Conservation (phyloP, 1,284 basidiomycete species). For the Mycena sp. region DNA sequence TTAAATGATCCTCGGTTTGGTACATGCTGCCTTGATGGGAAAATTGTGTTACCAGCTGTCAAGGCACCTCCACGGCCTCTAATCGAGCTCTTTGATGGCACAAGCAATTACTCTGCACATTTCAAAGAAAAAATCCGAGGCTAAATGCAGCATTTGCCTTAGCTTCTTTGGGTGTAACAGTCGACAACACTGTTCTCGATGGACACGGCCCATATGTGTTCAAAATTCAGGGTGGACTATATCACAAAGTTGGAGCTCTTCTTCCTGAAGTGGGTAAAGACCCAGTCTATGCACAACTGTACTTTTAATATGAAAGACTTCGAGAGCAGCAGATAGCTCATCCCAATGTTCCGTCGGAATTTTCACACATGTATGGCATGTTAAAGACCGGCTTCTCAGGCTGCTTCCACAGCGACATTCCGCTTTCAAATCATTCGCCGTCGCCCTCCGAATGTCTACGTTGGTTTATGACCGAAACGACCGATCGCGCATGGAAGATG, state of each 20-base stretch:
- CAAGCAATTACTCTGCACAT: conserved; percentile 23
- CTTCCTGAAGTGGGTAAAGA: neutral
- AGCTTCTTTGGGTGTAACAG: conserved; percentile 37
- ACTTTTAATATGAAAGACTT: too few species aligned
- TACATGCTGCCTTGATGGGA: conserved; percentile 24
- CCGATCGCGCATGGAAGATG: too few species aligned
- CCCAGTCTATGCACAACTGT: conserved; percentile 11
- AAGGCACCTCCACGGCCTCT: conserved; percentile 29
- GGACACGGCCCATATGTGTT: conserved; percentile 37
- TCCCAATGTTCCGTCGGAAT: too few species aligned
- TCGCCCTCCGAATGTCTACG: too few species aligned
- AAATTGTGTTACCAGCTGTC: conserved; percentile 27
- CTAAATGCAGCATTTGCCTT: conserved; percentile 44
- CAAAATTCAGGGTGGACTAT: conserved; percentile 25
- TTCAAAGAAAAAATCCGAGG: conserved; percentile 40
- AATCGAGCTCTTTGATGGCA: conserved; percentile 24
- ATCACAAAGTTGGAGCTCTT: neutral
- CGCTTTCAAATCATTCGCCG: too few species aligned
- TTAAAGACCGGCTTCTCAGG: too few species aligned
- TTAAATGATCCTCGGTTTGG: neutral
- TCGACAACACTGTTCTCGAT: conserved; percentile 22
- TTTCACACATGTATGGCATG: too few species aligned
- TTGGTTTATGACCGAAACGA: too few species aligned
- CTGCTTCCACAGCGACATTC: too few species aligned
- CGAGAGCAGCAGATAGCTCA: too few species aligned